phyloP scores from a whole-genome alignment of 2,329 filamentous ascomycete species.

The Alternaria sp. region DNA sequence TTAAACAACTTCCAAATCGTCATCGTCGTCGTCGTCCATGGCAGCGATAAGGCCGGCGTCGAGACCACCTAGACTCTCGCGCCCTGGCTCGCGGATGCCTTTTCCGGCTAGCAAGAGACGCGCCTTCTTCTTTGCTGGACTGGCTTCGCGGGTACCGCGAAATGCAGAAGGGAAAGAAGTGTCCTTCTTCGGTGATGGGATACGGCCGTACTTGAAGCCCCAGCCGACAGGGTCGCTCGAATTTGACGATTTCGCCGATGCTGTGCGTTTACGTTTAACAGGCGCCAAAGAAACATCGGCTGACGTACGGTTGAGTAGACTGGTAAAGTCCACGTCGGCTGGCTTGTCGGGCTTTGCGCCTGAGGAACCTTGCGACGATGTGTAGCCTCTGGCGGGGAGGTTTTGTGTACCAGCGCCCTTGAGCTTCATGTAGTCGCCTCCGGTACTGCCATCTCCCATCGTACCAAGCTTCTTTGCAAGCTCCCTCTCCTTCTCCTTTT shows the following conservation, averaged over 20 bases:
- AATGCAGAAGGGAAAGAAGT: constrained; percentile 23
- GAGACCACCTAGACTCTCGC: constrained; percentile 52
- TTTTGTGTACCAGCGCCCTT: constrained; percentile 30
- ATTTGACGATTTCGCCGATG: constrained; percentile 38
- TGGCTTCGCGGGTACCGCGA: constrained; percentile 40
- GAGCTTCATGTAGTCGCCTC: constrained; percentile 71
- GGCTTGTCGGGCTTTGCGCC: constrained; percentile 23
- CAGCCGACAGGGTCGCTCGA: constrained; percentile 53
- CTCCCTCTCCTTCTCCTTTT: constrained; percentile 74
- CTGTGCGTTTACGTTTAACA: constrained; percentile 52
- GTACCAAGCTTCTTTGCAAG: constrained; percentile 72
- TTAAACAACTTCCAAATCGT: constrained; percentile 58
- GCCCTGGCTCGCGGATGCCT: constrained; percentile 57
- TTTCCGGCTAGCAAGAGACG: constrained; percentile 56
- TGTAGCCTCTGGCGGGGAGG: constrained; percentile 25
- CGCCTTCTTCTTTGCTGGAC: constrained; percentile 57
- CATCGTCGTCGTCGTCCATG: constrained; percentile 55
- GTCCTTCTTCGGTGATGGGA: constrained; percentile 44
- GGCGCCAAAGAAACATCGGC: constrained; percentile 51
- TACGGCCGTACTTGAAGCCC: constrained; percentile 53
- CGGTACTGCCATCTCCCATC: constrained; percentile 67
- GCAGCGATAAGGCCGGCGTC: constrained; percentile 46
- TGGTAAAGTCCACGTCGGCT: constrained; percentile 44
- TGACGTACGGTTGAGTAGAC: constrained; percentile 54
- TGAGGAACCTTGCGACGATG: constrained; percentile 23